Base-by-base conservation (phyloP, 2,329 filamentous ascomycete genomes). In the Aspergillus sp. region DNA sequence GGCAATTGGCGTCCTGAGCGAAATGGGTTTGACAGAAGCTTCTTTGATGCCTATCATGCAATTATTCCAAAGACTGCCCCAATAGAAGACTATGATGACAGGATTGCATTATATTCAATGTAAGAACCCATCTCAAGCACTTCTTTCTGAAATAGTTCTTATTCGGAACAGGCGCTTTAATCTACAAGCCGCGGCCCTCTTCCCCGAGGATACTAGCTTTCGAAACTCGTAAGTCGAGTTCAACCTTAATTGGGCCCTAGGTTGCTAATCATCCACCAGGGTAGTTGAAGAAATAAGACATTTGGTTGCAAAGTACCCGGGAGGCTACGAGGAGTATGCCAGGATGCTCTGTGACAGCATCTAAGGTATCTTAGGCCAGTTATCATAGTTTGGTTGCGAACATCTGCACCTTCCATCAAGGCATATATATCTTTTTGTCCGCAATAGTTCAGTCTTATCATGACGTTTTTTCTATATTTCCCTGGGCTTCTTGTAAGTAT, bases 101-200 rank as follows among this genome's bases (percentile, higher is more conserved):
- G 69, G 13, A 58, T 70, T 15, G 69, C 71, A 56, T 65, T 72
- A 5, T 70, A 72, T 55, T 67, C 67, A 36, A 17, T 71, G 69
- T 71, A 54, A 67, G 68, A 58, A 23, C 5, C 41, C 2, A 3
- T 23, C 32, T 19, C 19, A 19, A 19, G 19, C 19, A 19, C 19
- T 13, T 36, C 4, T 32, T 5, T 36, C 2, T 36, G 32, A 36
- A 13, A 2, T 7, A 7, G 19, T 5, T 44, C 32, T 23, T 21
- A 23, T 44, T 3, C 11, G 10, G 17, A 21, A 23, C 11, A 44
- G 41, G 17, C 17, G 41, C 1, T 44, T 44, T 11, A 23, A 44
- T 21, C 10, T 23, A 44, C 19, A 44, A 19, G 17, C 41, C 19
- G 17, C 41, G 8, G 17, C 41, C 41, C 41, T 44, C n/a, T 21